phyloP scores from a whole-genome alignment of 192 early-diverging fungal genomes.

The Thoreauomyces humboldtii region DNA sequence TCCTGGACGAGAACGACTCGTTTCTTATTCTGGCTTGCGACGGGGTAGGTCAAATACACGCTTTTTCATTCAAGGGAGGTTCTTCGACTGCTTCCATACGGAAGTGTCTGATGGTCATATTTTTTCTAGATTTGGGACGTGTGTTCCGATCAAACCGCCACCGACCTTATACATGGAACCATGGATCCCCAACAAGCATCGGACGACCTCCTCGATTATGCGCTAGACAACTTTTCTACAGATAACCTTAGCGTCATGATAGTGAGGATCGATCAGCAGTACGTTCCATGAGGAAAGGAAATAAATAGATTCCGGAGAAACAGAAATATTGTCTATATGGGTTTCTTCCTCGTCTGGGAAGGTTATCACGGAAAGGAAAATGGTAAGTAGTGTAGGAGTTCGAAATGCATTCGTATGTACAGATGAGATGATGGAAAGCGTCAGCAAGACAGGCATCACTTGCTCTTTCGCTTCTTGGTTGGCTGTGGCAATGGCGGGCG shows the following conservation, averaged over 20 bases:
- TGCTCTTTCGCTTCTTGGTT: slow-evolving; percentile 5
- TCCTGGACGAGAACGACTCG: slow-evolving; percentile 67
- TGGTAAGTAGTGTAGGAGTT: neutral
- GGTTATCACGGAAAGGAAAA: neutral
- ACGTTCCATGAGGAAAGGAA: too few relatives aligned
- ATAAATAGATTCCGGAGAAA: too few relatives aligned
- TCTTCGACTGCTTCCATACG: neutral
- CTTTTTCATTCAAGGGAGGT: too few relatives aligned
- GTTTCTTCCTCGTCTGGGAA: too few relatives aligned
- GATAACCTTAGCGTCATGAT: slow-evolving; percentile 93
- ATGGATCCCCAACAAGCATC: slow-evolving; percentile 76
- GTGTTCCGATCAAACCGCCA: slow-evolving; percentile 89
- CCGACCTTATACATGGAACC: slow-evolving; percentile 78
- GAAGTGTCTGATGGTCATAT: too few relatives aligned
- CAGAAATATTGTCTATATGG: too few relatives aligned
- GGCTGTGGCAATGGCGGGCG: neutral
- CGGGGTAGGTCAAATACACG: slow-evolving; percentile 62
- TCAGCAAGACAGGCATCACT: neutral
- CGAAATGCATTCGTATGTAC: neutral
- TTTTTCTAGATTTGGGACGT: slow-evolving; percentile 94
- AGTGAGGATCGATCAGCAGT: slow-evolving; percentile 31
- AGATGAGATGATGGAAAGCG: neutral
- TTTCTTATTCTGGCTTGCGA: slow-evolving; percentile 96
- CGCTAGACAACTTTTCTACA: slow-evolving; percentile 87
- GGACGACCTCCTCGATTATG: slow-evolving; percentile 75